Evolutionary conservation across 2,329 filamentous ascomycete genomes (phyloP), one percentile per base, ranked within the genome.

Genomic region (Calonectria hawksworthii): DNA sequence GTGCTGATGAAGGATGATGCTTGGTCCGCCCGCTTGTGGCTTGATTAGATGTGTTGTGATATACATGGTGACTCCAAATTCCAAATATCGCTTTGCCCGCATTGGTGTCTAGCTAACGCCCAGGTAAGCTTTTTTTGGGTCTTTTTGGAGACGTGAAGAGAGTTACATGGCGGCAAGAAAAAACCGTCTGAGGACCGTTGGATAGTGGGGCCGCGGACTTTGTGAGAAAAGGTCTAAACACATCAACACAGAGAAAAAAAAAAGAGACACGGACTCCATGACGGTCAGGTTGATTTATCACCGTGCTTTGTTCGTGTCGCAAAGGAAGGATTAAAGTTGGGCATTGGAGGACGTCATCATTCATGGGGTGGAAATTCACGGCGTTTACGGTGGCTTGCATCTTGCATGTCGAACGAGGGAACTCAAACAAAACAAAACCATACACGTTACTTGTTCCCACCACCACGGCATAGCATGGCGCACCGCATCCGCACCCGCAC

Each of bases 401-500:
- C 56, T 36, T 61, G 56, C 34, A 36, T 61, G 7, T 23, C 9
- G 34, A 16, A 1, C n/a, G 23, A 13, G 21, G 36, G 36, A 68
- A 56, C 50, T 63, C 47, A 34, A 63, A 47, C 68, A 65, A 71
- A 54, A 71, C 68, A 65, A 71, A 70, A 64, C 59, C 36, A 50
- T 38, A 34, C 68, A 70, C 68, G 56, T 59, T 36, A 36, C 56
- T 14, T 44, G 44, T 47, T 47, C 44, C 44, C 44, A 47, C 44
- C 44, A 44, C 41, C 18, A 44, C 41, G 16, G 38, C 16, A 32
- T 32, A 8, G 30, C 30, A 8, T 32, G 8, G 4, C 30, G 30
- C 30, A 32, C 30, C 30, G 41, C 41, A 21, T 7, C 41, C 41
- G 41, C 41, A 44, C 7, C 34, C 34, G 34, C 34, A 34, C 34